Percentiles rank a stretch among this genome's conserved stretches.
Evolutionary conservation across 2,329 filamentous ascomycete species (phyloP).

Genomic region (Blastomyces gilchristii): DNA sequence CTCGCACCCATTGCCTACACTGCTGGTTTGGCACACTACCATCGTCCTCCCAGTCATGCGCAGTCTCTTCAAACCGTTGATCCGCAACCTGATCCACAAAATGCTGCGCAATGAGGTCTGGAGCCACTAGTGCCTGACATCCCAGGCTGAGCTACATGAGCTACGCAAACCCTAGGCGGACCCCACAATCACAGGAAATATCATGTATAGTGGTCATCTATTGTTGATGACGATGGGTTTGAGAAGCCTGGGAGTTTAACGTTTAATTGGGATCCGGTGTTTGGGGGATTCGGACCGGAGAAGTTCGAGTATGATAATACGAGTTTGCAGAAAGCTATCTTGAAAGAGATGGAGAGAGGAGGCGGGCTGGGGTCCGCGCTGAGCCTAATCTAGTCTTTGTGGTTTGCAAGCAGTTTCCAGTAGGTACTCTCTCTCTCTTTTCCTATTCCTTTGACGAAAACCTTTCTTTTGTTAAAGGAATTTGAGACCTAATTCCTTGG

Average conservation of each 20-base stretch:
- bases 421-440: background rate
- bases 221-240: background rate
- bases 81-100: slow-evolving; percentile 31
- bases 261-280: background rate
- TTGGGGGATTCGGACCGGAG: background rate
- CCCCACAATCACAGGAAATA: background rate
- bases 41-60: slow-evolving; percentile 30
- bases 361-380: background rate
- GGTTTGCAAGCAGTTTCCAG: background rate
- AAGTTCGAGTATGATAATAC: slow-evolving; percentile 25
- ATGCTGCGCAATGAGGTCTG: slow-evolving; percentile 37
- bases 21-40: slow-evolving; percentile 19
- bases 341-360: slow-evolving; percentile 29
- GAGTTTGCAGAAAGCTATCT: slow-evolving; percentile 28
- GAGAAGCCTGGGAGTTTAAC: background rate
- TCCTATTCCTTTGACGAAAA: too few species aligned
- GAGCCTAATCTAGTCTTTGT: background rate
- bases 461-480: background rate
- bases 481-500: background rate
- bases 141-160: slow-evolving; percentile 17
- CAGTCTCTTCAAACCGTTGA: slow-evolving; percentile 26
- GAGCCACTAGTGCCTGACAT: slow-evolving; percentile 36
- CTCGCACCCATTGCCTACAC: slow-evolving; percentile 35
- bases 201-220: background rate
- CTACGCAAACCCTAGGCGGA: background rate